Evolutionary conservation across 2,329 filamentous ascomycete species (phyloP).

Genomic region (Verruconis gallopava): DNA sequence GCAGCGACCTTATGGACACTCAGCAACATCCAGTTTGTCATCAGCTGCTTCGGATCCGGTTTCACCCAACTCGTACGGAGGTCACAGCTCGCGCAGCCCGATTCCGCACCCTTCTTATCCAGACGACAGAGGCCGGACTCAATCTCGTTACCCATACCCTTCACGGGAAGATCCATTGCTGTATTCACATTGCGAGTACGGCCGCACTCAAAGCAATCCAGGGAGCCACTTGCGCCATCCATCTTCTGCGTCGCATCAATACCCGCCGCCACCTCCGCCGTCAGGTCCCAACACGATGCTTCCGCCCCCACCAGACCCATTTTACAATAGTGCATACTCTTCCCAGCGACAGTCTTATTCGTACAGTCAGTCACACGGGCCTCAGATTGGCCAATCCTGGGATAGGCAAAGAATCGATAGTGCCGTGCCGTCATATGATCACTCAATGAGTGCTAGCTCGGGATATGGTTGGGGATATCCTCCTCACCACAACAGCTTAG

Average conservation of each 20-base stretch:
- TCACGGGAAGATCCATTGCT: background rate
- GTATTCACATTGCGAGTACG: background rate
- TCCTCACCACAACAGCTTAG: background rate
- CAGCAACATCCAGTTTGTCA: slow-evolving; percentile 3
- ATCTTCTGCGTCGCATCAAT: background rate
- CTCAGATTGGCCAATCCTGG: background rate
- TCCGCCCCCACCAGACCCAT: background rate
- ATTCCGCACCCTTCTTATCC: background rate
- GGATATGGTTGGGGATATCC: background rate
- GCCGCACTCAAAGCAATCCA: background rate
- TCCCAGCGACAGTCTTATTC: background rate
- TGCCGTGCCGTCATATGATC: background rate
- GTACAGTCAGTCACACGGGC: background rate
- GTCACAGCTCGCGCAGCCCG: background rate
- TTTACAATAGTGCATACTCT: background rate
- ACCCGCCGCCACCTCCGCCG: background rate
- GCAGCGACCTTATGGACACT: background rate
- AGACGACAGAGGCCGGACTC: background rate
- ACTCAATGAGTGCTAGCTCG: background rate
- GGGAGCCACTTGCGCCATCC: background rate
- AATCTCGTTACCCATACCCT: background rate
- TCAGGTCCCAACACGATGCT: background rate
- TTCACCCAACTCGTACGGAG: slow-evolving; percentile 2
- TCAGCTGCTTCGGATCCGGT: slow-evolving; percentile 3
- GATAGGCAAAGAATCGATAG: background rate